Conservation (phyloP, 306 rosid genomes). For the Oemleria cerasiformis region DNA sequence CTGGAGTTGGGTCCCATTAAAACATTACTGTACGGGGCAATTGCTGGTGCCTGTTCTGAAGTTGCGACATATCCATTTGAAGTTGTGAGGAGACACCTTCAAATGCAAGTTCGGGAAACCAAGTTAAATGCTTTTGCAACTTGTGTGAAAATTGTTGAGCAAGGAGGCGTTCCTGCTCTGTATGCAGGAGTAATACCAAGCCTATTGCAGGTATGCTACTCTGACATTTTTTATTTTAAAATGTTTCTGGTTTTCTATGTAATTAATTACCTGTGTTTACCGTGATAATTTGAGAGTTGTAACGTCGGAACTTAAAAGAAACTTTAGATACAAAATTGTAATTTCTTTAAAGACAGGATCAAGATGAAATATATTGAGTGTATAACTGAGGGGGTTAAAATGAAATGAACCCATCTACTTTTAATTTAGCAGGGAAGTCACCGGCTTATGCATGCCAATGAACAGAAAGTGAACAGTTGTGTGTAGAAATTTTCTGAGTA, state of each 20-base stretch:
- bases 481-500: no score
- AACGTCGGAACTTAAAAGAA: no score
- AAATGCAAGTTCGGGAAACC: conserved; percentile 77
- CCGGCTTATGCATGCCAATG: not conserved
- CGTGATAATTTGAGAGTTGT: no score
- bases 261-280: no score
- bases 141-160: conserved; percentile 68
- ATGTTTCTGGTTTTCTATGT: not conserved
- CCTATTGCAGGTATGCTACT: conserved; percentile 59
- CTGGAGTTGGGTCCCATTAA: conserved; percentile 83
- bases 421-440: no score
- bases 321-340: no score
- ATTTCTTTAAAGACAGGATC: no score
- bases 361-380: no score
- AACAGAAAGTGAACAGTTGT: not conserved
- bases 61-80: conserved; percentile 97
- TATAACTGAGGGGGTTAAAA: no score
- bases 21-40: conserved; percentile 78
- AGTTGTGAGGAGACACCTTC: conserved; percentile 92
- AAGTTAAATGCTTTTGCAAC: conserved; percentile 74
- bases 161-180: conserved; percentile 84
- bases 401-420: no score
- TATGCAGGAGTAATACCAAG: conserved; percentile 93
- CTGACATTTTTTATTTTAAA: not conserved
- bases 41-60: conserved; percentile 93